Evolutionary conservation across 2,329 filamentous ascomycete genomes (phyloP), one percentile per base, ranked within the genome.

Genomic region (Trichoderma atroviride): DNA sequence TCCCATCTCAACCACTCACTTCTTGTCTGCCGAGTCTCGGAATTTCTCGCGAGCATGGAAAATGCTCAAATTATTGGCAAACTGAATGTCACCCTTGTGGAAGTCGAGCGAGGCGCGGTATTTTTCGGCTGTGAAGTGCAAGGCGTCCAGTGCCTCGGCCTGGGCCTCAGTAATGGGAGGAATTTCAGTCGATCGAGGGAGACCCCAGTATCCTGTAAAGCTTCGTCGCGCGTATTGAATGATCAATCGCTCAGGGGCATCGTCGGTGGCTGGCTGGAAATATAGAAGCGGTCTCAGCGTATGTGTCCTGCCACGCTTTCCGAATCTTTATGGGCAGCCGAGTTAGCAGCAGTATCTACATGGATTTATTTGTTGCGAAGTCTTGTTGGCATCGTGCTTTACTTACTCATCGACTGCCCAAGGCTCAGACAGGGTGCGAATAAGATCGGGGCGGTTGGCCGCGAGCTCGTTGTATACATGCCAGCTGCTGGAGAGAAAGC

Each of bases 381-480:
- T 4, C 11, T 33, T 10, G 13, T 2, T 50, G 22, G 2, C n/a
- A n/a, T n/a, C 19, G 3, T 10, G 16, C 6, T 40, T 29, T 5
- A 74, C 80, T 73, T 73, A 84, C 83, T 80, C 77, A 40, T 85
- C 83, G 27, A 74, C 73, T 10, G 69, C 76, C 88, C 76, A 89
- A 71, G 77, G 84, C 72, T 84, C 80, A 0, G 85, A 78, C 31
- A 91, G 77, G 0, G 86, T 88, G 4, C 82, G 79, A 40, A 91
- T 85, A 14, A 91, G 77, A 73, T 91, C 88, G 0, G 88, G 88
- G 22, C 88, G 78, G 1, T 83, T 86, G 24, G 77, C 78, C 0
- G 88, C 88, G 2, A 91, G 79, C 74, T 89, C 84, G 72, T 91
- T 91, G 75, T 91, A 91, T 3, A 91, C 85, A 3, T 80, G 80